These are phyloP conservation scores for Diutina catenulata DNA, from an alignment of 1,139 yeast species.

Conservation along the genomic window DNA sequence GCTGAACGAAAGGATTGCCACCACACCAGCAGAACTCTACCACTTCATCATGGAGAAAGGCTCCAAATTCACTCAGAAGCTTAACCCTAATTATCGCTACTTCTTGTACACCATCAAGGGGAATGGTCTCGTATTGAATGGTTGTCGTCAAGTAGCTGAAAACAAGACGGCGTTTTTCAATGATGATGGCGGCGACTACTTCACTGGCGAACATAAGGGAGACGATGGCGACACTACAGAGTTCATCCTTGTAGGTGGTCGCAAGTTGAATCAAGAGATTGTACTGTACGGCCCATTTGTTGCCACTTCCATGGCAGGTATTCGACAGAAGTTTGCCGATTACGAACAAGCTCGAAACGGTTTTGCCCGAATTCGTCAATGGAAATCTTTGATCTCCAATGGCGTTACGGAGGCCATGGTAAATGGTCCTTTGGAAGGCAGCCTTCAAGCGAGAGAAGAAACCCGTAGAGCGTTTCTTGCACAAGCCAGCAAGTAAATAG, in stretches of 20 bases:
- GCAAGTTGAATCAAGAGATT: slow-evolving; percentile 61
- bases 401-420: slow-evolving; percentile 44
- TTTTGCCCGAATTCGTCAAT: slow-evolving; percentile 55
- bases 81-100: slow-evolving; percentile 55
- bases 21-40: slow-evolving; percentile 73
- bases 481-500: slow-evolving; percentile 5
- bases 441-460: slow-evolving; percentile 21
- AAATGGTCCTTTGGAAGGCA: slow-evolving; percentile 27
- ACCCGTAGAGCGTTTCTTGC: slow-evolving; percentile 17
- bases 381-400: slow-evolving; percentile 56
- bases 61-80: slow-evolving; percentile 48
- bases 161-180: slow-evolving; percentile 48
- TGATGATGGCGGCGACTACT: slow-evolving; percentile 42
- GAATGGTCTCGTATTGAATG: slow-evolving; percentile 31
- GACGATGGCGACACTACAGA: slow-evolving; percentile 27
- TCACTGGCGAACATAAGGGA: slow-evolving; percentile 25
- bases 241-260: slow-evolving; percentile 68
- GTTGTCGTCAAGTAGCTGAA: no score
- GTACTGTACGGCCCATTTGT: slow-evolving; percentile 91
- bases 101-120: slow-evolving; percentile 68
- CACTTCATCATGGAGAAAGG: slow-evolving; percentile 60
- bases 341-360: slow-evolving; percentile 62
- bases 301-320: slow-evolving; percentile 49
- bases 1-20: slow-evolving; percentile 38
- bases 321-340: slow-evolving; percentile 58